Evolutionary conservation across 306 rosid species (phyloP).

Genomic region (Cucumis melo): DNA sequence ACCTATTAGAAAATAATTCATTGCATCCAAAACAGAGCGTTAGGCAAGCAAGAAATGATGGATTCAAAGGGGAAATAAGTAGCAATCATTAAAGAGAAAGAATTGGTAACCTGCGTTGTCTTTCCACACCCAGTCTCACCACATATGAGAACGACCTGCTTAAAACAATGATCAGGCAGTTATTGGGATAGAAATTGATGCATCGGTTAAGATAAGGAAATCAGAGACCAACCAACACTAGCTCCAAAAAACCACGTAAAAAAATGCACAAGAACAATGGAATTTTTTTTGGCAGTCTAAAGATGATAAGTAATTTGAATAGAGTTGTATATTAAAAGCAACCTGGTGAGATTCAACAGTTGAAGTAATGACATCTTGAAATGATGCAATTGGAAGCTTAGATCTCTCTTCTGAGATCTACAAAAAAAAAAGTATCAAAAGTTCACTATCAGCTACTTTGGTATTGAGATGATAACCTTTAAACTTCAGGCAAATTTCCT

Average conservation of each 20-base stretch:
- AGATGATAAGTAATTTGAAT: background rate
- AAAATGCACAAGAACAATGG: background rate
- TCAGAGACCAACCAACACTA: background rate
- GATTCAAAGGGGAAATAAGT: background rate
- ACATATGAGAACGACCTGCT: slow-evolving; percentile 82
- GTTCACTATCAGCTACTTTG: background rate
- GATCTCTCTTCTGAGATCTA: slow-evolving; percentile 46
- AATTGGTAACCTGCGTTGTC: slow-evolving; percentile 87
- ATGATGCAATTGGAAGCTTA: slow-evolving; percentile 79
- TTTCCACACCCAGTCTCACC: slow-evolving; percentile 99
- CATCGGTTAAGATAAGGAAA: background rate
- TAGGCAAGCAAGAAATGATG: background rate
- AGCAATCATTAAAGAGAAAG: slow-evolving; percentile 28
- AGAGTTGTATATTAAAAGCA: slow-evolving; percentile 5
- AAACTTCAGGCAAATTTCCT: background rate
- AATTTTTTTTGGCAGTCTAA: background rate
- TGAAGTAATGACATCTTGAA: slow-evolving; percentile 56
- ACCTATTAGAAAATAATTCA: background rate
- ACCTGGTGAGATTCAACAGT: slow-evolving; percentile 83
- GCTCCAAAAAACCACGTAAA: background rate
- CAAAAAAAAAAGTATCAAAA: slow-evolving; percentile 11
- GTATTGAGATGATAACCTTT: background rate
- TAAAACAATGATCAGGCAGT: slow-evolving; percentile 18
- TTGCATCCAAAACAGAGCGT: background rate
- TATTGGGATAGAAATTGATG: slow-evolving; percentile 3